A percentile compares a stretch with the other conserved stretches of the same genome.
Evolutionary conservation across 805 yeast species (phyloP).

Genomic region (Candida broadrunensis): DNA sequence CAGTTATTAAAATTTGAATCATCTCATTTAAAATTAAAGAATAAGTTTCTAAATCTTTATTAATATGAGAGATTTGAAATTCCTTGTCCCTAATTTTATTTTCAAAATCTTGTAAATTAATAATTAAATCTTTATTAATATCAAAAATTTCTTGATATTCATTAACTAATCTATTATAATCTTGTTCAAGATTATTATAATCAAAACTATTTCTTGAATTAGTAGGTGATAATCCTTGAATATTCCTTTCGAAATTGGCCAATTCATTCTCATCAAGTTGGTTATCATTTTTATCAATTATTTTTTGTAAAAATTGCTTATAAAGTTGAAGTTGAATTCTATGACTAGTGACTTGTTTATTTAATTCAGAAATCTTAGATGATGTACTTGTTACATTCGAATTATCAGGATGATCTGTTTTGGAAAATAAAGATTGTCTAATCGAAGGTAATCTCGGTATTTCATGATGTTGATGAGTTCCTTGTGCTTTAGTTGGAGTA

Average conservation of each 20-base stretch:
- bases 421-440: not conserved
- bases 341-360: conserved; percentile 34
- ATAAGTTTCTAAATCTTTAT: conserved; percentile 11
- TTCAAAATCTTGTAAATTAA: conserved; percentile 33
- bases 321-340: conserved; percentile 37
- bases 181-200: conserved; percentile 14
- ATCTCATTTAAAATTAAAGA: conserved; percentile 17
- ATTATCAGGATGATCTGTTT: not conserved
- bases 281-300: conserved; percentile 20
- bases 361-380: conserved; percentile 26
- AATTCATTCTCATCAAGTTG: conserved; percentile 18
- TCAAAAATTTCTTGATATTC: conserved; percentile 33
- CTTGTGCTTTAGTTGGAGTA: conserved; percentile 1
- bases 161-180: conserved; percentile 16
- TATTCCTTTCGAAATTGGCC: conserved; percentile 15
- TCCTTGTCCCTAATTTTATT: conserved; percentile 28
- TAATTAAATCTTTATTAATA: conserved; percentile 37
- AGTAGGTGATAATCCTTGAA: conserved; percentile 9
- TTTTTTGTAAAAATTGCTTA: conserved; percentile 36
- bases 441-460: not conserved
- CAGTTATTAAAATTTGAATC: conserved; percentile 14
- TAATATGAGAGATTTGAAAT: conserved; percentile 10
- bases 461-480: not conserved
- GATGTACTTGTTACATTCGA: conserved; percentile 7
- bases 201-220: conserved; percentile 4